Evolutionary conservation across 192 early-diverging fungal species (phyloP).

Genomic region (Entrophospora sp.): DNA sequence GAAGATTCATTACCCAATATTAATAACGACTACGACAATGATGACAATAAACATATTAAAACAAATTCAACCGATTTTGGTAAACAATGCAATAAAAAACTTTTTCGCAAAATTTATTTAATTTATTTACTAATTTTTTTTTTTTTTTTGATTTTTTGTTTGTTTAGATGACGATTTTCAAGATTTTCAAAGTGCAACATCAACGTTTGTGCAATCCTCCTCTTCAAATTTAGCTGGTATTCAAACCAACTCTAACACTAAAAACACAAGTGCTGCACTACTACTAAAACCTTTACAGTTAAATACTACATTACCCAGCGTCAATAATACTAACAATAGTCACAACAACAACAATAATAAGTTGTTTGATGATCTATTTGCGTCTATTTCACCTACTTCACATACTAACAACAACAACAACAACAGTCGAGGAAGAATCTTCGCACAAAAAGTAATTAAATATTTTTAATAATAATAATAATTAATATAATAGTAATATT

Average conservation of each 20-base stretch:
- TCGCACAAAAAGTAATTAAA: too few relatives aligned
- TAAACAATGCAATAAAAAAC: constrained; percentile 1
- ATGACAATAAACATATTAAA: constrained; percentile 24
- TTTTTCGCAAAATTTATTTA: constrained; percentile 23
- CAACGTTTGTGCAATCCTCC: constrained; percentile 23
- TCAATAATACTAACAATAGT: not conserved
- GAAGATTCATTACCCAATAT: constrained; percentile 38
- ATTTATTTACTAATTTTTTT: constrained; percentile 20
- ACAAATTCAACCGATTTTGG: constrained; percentile 18
- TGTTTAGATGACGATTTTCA: constrained; percentile 48
- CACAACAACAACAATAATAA: constrained; percentile 5
- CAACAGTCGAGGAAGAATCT: too few relatives aligned
- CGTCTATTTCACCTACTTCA: constrained; percentile 16
- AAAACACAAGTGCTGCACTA: constrained; percentile 21
- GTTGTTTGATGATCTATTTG: constrained; percentile 16
- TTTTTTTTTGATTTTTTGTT: constrained; percentile 24
- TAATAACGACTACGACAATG: constrained; percentile 16
- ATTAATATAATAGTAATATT: too few relatives aligned
- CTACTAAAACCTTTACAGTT: constrained; percentile 28
- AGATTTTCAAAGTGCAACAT: constrained; percentile 58
- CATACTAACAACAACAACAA: constrained; percentile 19
- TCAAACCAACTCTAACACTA: not conserved
- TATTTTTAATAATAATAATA: too few relatives aligned
- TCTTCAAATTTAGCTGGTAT: constrained; percentile 15
- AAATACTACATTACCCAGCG: constrained; percentile 3